Evolutionary conservation across 352 stramenopile species (phyloP).

Genomic region (Bremia lactucae): DNA sequence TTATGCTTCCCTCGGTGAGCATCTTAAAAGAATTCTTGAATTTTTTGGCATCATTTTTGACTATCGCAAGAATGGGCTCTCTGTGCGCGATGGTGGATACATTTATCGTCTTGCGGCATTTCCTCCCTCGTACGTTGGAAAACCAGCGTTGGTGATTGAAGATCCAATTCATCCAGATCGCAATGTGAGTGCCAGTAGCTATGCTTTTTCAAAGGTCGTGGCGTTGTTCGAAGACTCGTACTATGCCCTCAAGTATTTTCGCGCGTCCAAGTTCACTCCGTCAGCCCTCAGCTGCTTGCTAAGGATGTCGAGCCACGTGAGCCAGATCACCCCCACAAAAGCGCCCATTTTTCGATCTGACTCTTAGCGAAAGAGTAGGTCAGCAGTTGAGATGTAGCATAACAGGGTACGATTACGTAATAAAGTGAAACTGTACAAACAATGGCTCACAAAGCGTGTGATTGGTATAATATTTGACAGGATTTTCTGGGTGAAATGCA

Average conservation of each 20-base stretch:
- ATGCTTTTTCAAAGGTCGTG: slow-evolving; percentile 77
- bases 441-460: no score
- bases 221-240: slow-evolving; percentile 79
- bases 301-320: slow-evolving; percentile 51
- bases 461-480: no score
- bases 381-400: no score
- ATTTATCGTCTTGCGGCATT: slow-evolving; percentile 71
- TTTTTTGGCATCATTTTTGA: slow-evolving; percentile 83
- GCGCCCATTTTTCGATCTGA: slow-evolving; percentile 13
- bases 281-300: slow-evolving; percentile 73
- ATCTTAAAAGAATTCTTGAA: slow-evolving; percentile 71
- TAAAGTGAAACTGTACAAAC: no score
- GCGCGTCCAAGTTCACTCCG: slow-evolving; percentile 59
- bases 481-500: no score
- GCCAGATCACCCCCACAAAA: slow-evolving; percentile 16
- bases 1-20: slow-evolving; percentile 47
- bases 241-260: slow-evolving; percentile 80
- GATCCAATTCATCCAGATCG: slow-evolving; percentile 81
- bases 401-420: no score
- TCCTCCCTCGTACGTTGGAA: slow-evolving; percentile 31
- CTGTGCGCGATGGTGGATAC: slow-evolving; percentile 77
- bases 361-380: no score
- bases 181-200: slow-evolving; percentile 82
- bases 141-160: slow-evolving; percentile 78
- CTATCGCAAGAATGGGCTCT: slow-evolving; percentile 74